Conservation (phyloP, 2,329 filamentous ascomycete species). For the Phaeosphaeria sp. region DNA sequence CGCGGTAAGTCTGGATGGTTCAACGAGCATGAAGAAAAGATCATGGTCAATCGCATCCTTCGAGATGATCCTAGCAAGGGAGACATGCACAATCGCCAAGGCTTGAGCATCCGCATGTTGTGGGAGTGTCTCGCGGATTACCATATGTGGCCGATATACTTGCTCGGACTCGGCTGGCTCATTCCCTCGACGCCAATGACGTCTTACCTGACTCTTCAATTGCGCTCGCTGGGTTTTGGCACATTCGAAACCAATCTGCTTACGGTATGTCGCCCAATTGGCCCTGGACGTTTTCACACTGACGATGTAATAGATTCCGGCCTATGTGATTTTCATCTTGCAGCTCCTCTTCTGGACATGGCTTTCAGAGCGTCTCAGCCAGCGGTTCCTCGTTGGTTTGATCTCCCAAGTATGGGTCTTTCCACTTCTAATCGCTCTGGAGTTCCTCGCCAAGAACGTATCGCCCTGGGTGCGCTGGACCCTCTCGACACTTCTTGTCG, state of each 20-base stretch:
- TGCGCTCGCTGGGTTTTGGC: constrained; percentile 42
- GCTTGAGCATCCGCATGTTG: constrained; percentile 56
- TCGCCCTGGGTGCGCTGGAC: constrained; percentile 49
- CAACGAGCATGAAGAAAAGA: constrained; percentile 70
- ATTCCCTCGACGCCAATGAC: constrained; percentile 43
- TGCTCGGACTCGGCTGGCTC: constrained; percentile 43
- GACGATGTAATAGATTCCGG: constrained; percentile 45
- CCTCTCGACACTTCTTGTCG: constrained; percentile 49
- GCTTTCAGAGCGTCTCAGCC: constrained; percentile 58
- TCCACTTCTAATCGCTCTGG: constrained; percentile 47
- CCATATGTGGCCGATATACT: constrained; percentile 58
- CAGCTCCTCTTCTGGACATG: constrained; percentile 59
- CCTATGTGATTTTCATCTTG: constrained; percentile 55
- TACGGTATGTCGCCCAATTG: constrained; percentile 25
- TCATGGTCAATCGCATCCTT: constrained; percentile 69
- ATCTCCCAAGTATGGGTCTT: constrained; percentile 49
- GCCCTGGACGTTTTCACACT: not conserved
- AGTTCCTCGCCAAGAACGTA: constrained; percentile 34
- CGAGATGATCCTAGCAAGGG: constrained; percentile 64
- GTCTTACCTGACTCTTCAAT: constrained; percentile 45
- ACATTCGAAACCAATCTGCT: constrained; percentile 49
- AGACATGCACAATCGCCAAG: constrained; percentile 67
- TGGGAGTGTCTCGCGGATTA: constrained; percentile 61
- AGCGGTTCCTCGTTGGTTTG: constrained; percentile 57
- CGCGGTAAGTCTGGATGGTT: constrained; percentile 71